Percentiles rank a stretch among this genome's conserved stretches.
phyloP scores from a whole-genome alignment of 1,284 basidiomycete species.

The Ustilago trichophora region DNA sequence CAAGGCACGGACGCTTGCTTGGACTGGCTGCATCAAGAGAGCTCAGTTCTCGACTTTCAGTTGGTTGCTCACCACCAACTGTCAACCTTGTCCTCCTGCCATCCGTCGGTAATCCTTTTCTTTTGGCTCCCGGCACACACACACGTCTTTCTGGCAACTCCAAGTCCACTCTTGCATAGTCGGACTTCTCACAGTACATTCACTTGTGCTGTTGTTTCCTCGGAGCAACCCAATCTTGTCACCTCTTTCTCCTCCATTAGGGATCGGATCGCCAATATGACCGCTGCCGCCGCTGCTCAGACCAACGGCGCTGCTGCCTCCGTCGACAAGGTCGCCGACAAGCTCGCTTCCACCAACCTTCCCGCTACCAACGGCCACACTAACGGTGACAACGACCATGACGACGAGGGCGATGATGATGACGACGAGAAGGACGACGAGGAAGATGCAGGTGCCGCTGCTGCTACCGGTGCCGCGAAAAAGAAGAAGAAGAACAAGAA shows the following conservation, averaged over 20 bases:
- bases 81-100: no score
- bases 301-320: constrained; percentile 21
- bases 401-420: constrained; percentile 47
- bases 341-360: constrained; percentile 35
- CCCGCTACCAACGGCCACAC: constrained; percentile 28
- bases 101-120: background rate
- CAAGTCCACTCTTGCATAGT: no score
- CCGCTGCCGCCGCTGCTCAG: constrained; percentile 15
- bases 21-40: no score
- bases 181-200: background rate
- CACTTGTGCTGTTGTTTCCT: no score
- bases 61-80: no score
- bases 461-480: constrained; percentile 38
- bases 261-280: constrained; percentile 19
- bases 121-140: no score
- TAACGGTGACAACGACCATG: constrained; percentile 21
- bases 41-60: no score
- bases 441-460: constrained; percentile 20
- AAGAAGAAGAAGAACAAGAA: constrained; percentile 92
- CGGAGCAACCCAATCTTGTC: no score
- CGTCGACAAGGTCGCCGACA: constrained; percentile 39
- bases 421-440: constrained; percentile 55
- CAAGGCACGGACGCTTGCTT: no score
- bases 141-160: background rate
- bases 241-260: background rate